Evolutionary conservation across 257 asterid genomes (phyloP).

Genomic region (Agastache rugosa): DNA sequence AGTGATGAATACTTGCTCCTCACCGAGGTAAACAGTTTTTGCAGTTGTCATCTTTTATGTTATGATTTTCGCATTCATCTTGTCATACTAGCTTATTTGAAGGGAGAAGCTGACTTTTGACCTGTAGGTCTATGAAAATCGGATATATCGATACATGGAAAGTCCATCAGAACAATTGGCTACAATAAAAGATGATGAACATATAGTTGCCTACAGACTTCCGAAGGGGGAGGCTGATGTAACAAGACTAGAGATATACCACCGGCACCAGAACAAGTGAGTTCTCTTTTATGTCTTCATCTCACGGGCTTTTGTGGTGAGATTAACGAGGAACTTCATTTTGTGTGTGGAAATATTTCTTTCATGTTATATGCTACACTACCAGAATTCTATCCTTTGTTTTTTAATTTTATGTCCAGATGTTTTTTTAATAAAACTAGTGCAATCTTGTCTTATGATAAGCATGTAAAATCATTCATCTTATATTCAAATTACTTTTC

Average conservation of each 20-base stretch:
- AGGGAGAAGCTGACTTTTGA: slow-evolving; percentile 17
- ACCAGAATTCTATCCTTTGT: background rate
- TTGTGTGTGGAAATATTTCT: background rate
- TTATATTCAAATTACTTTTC: background rate
- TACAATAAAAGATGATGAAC: slow-evolving; percentile 86
- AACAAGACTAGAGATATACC: slow-evolving; percentile 78
- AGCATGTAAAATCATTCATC: background rate
- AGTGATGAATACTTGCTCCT: slow-evolving; percentile 82
- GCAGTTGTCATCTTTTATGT: background rate
- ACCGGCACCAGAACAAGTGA: slow-evolving; percentile 72
- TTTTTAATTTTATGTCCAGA: background rate
- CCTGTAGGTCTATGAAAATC: slow-evolving; percentile 81
- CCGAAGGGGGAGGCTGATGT: slow-evolving; percentile 56
- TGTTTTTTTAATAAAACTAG: background rate
- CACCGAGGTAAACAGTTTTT: slow-evolving; percentile 72
- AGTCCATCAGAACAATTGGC: slow-evolving; percentile 72
- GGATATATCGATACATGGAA: slow-evolving; percentile 78
- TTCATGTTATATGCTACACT: background rate
- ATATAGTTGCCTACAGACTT: slow-evolving; percentile 88
- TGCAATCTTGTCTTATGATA: background rate
- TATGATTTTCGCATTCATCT: slow-evolving; percentile 18
- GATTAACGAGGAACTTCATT: background rate
- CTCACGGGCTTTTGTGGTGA: slow-evolving; percentile 5
- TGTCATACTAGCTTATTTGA: slow-evolving; percentile 30
- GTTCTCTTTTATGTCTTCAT: slow-evolving; percentile 35